Evolutionary conservation across 2,329 filamentous ascomycete species (phyloP).

Genomic region (Aspergillus spinulosporus): DNA sequence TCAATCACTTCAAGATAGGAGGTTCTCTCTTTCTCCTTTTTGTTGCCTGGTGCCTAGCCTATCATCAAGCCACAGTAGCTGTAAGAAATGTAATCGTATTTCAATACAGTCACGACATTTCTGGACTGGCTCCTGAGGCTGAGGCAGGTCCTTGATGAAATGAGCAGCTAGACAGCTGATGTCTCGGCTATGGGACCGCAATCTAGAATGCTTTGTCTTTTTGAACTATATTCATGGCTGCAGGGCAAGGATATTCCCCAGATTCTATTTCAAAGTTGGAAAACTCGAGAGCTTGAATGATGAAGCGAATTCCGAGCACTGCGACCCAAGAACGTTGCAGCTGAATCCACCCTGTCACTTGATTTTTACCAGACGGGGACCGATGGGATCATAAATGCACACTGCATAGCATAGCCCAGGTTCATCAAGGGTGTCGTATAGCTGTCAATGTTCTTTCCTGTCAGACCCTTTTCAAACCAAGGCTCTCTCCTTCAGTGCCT

Average conservation of each 20-base stretch:
- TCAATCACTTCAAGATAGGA: background rate
- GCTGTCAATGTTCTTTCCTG: background rate
- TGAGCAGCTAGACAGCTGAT: background rate
- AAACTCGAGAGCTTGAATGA: background rate
- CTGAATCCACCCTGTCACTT: background rate
- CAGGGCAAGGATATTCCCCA: background rate
- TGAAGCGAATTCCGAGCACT: background rate
- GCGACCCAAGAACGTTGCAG: background rate
- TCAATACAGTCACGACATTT: background rate
- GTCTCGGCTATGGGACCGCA: background rate
- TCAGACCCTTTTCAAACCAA: too few species aligned
- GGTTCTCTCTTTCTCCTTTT: slow-evolving; percentile 1
- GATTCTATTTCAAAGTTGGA: background rate
- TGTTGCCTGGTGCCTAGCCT: slow-evolving; percentile 14
- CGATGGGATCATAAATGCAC: background rate
- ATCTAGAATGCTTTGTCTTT: background rate
- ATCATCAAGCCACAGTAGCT: slow-evolving; percentile 13
- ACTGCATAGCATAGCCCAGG: background rate
- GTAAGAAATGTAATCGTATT: background rate
- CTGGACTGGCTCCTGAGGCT: slow-evolving; percentile 1
- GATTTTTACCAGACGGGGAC: background rate
- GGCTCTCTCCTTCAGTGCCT: too few species aligned
- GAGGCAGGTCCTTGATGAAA: background rate
- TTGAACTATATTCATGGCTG: background rate
- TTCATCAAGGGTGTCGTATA: background rate